These are phyloP conservation scores for Collybiopsis confluens DNA, from an alignment of 768 basidiomycete species.

Conservation along the genomic window DNA sequence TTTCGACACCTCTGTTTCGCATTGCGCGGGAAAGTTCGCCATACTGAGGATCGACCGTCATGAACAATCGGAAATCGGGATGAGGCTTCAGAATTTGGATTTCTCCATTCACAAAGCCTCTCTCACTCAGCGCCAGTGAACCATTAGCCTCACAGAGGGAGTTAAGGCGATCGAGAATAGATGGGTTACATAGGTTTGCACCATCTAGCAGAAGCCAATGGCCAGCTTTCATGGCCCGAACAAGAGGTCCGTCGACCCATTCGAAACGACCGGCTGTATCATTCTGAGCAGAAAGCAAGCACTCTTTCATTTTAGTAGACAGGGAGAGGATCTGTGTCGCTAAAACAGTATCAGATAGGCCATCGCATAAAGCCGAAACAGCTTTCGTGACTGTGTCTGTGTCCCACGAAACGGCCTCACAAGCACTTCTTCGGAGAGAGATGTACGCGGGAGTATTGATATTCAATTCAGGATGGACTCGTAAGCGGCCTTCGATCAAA, in stretches of 20 bases:
- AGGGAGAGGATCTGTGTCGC: background rate
- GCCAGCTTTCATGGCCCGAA: slow-evolving; percentile 80
- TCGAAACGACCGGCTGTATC: slow-evolving; percentile 61
- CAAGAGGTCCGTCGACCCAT: slow-evolving; percentile 93
- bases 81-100: slow-evolving; percentile 79
- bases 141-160: slow-evolving; percentile 91
- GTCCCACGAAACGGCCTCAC: background rate
- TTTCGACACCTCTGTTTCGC: slow-evolving; percentile 94
- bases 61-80: slow-evolving; percentile 86
- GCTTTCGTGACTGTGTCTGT: background rate
- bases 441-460: background rate
- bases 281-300: slow-evolving; percentile 12
- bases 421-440: background rate
- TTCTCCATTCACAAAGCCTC: slow-evolving; percentile 75
- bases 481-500: slow-evolving; percentile 33
- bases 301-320: slow-evolving; percentile 12
- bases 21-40: slow-evolving; percentile 97
- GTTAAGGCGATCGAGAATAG: slow-evolving; percentile 94
- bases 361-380: background rate
- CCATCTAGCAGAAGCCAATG: slow-evolving; percentile 89
- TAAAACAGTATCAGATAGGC: background rate
- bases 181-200: slow-evolving; percentile 92
- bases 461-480: slow-evolving; percentile 17
- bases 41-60: slow-evolving; percentile 86
- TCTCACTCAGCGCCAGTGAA: slow-evolving; percentile 79